Base-by-base conservation (phyloP, 208 protist genomes). In the Crithidia acanthocephali region DNA sequence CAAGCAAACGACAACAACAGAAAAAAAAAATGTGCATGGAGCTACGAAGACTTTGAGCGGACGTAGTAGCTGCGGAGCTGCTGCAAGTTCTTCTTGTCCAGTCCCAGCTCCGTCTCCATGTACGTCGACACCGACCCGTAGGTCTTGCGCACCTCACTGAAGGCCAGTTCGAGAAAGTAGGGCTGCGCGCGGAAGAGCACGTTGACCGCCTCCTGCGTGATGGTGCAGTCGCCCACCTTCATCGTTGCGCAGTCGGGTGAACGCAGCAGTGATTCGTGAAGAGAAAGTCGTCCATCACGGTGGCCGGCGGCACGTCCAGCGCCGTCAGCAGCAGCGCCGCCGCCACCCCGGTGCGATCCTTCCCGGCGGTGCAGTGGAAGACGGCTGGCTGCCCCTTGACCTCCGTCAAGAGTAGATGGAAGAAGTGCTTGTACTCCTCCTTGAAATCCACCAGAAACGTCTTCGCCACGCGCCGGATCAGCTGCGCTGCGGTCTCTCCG, bases 341-440 rank as follows among this genome's bases (percentile, higher is more conserved):
- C 13, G 60, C 80, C 44, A 84, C 44, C 20, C 84, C 84, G 4
- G 84, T 86, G 22, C 84, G 70, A 60, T 88, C 84, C 50, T 86
- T 88, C 6, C 84, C 80, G 0, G 77, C 80, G 0, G 76, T 86
- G 59, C 84, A 88, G 68, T 86, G 84, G 23, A 88, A 82, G 4
- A 86, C 56, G 16, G 71, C 58, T 4, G 77, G 62, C 53, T 56
- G 20, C 18, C 77, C 77, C 48, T 77, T 77, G 3, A 68, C 76
- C 15, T 71, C 50, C 9, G 27, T 42, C 35, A 87, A 48, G 7
- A 84, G 48, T 1, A 74, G 16, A 5, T 68, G 18, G 55, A 87
- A 84, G 55, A 87, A 83, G 10, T 13, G 16, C 42, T 25, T 61
- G 61, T 76, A 80, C 60, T 65, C 51, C 42, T 53, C 25, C 27